These are phyloP conservation scores for Tillandsia leiboldiana DNA, from an alignment of 176 grass and related monocot species.

Conservation along the genomic window DNA sequence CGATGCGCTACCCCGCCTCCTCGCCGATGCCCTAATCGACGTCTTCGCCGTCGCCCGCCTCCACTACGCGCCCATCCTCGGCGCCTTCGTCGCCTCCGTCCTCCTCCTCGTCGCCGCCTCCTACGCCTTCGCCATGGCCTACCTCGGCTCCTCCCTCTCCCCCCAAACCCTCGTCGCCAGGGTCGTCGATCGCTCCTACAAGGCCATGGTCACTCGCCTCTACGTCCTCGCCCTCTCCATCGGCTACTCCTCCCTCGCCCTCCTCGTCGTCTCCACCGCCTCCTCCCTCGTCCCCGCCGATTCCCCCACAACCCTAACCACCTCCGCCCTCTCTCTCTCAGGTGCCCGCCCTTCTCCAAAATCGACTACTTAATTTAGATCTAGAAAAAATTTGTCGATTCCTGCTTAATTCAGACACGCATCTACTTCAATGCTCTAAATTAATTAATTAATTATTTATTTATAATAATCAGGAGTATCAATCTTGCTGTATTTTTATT, in stretches of 20 bases:
- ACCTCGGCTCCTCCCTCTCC: conserved; percentile 5
- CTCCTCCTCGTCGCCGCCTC: conserved; percentile 21
- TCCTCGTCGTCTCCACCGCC: conserved; percentile 10
- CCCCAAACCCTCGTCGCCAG: conserved; percentile 24
- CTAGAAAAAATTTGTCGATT: too few species aligned
- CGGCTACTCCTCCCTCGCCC: conserved; percentile 15
- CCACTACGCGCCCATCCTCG: not conserved
- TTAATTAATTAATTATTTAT: too few species aligned
- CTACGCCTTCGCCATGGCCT: conserved; percentile 26
- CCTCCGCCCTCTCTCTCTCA: not conserved
- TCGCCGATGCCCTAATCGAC: conserved; percentile 7
- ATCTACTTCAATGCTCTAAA: too few species aligned
- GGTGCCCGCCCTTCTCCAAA: too few species aligned
- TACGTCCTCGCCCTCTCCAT: conserved; percentile 25
- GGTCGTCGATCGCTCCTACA: conserved; percentile 28
- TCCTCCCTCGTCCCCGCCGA: not conserved
- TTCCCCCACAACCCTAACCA: not conserved
- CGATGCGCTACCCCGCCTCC: not conserved
- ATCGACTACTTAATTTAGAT: too few species aligned
- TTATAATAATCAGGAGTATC: not conserved
- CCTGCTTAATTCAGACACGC: too few species aligned
- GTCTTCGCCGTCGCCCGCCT: conserved; percentile 7
- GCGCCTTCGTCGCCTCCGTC: conserved; percentile 18
- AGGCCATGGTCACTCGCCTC: conserved; percentile 26
- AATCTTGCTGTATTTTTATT: conserved; percentile 24